Base-by-base conservation (phyloP, 257 asterid genomes). In the Mitragyna speciosa region DNA sequence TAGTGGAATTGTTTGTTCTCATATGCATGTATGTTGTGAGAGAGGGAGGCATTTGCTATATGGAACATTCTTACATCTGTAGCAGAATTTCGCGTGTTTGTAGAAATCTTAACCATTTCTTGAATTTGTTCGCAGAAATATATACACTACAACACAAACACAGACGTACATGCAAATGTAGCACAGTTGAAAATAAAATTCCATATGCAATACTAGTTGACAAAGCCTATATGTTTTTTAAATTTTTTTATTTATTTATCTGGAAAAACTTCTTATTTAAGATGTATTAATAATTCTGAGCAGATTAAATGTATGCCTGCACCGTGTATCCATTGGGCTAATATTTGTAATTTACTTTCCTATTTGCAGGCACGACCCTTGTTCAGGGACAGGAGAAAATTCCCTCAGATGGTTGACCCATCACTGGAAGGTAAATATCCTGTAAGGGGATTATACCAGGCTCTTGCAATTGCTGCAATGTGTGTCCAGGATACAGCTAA, bases 401-500 rank as follows among this genome's bases (percentile, higher is more conserved):
- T 92, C 88, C 78, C 61, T 76, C 81, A 77, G 80, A 90, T 92
- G 92, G 97, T 88, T 5, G 97, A 90, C 77, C 95, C 95, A 17
- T 80, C 82, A 41, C 79, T 92, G 41, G 85, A 92, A 61, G 95
- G 94, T 65, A 82, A 65, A 20, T 90, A 85, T 74, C 97, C 95
- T 0, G 76, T 79, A 19, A 77, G 90, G 59, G 93, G 97, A 30
- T 79, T 92, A 70, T 88, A 89, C 87, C 97, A 90, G 80, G 91
- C 87, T 72, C 87, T 92, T 17, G 94, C 97, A 52, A 89, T 92
- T 8, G 88, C 92, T n/a, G 92, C 95, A 75, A 90, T 90, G 94
- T 90, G 94, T 69, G 78, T 88, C 72, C 91, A 89, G 80, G 95
- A 90, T 59, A 76, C 88, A 45, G 89, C 95, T 10, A 83, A 19